Percentiles rank a stretch among this genome's conserved stretches.
phyloP scores from a whole-genome alignment of 2,329 filamentous ascomycete genomes.

The Penicillium griseofulvum region DNA sequence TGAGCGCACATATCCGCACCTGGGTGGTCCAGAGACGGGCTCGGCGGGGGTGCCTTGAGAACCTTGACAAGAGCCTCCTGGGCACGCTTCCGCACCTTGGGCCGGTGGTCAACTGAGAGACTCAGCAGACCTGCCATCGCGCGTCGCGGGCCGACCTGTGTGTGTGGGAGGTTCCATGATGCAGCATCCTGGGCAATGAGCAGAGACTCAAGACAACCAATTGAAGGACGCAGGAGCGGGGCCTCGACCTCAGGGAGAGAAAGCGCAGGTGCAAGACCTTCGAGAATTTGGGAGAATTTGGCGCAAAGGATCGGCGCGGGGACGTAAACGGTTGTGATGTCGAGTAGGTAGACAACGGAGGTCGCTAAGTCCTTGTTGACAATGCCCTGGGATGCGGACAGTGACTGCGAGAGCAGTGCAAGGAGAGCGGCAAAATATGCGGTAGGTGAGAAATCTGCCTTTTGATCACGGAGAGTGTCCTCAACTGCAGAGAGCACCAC shows the following conservation, averaged over 20 bases:
- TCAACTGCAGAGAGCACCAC: conserved; percentile 89
- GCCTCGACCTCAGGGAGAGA: conserved; percentile 79
- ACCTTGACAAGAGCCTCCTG: conserved; percentile 85
- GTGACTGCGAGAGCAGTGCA: conserved; percentile 76
- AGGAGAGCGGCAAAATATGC: conserved; percentile 96
- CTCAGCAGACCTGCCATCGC: conserved; percentile 83
- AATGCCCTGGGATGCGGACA: conserved; percentile 59
- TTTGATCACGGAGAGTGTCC: conserved; percentile 84
- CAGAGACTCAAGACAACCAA: conserved; percentile 90
- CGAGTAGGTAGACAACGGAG: conserved; percentile 91
- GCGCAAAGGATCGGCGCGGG: conserved; percentile 83
- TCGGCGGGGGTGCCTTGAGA: conserved; percentile 80
- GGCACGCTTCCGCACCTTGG: conserved; percentile 90
- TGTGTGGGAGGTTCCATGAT: conserved; percentile 82
- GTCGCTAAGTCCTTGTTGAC: conserved; percentile 79
- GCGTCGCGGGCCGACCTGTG: conserved; percentile 78
- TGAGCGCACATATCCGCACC: conserved; percentile 96
- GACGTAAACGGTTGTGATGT: conserved; percentile 81
- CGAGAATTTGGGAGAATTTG: conserved; percentile 92
- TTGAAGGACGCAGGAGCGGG: conserved; percentile 78
- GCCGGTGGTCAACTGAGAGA: conserved; percentile 79
- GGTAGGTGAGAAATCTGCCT: conserved; percentile 77
- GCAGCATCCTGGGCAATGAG: conserved; percentile 82
- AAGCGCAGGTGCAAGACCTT: conserved; percentile 78
- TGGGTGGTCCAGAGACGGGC: conserved; percentile 88